Evolutionary conservation across 176 grass and related monocot species (phyloP).

Genomic region (Puccinellia tenuiflora): DNA sequence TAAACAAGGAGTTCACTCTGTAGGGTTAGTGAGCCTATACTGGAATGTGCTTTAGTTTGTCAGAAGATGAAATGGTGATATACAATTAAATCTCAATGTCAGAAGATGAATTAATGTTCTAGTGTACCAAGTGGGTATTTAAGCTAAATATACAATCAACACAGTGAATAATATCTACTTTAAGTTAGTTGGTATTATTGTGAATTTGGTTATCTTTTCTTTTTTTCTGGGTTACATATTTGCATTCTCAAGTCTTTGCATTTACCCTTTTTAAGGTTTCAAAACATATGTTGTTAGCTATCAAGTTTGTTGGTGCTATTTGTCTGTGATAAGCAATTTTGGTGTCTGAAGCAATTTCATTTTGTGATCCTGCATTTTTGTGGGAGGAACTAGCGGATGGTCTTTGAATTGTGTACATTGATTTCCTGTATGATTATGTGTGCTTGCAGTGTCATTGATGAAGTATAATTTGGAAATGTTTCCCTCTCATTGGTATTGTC

Average conservation of each 20-base stretch:
- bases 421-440: neutral
- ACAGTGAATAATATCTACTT: neutral
- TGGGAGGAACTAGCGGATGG: neutral
- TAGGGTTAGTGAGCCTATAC: neutral
- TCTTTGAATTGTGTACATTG: neutral
- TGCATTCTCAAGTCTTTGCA: neutral
- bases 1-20: neutral
- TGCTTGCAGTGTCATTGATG: neutral
- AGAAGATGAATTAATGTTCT: neutral
- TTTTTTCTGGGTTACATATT: neutral
- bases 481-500: neutral
- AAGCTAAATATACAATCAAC: neutral
- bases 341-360: neutral
- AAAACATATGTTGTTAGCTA: neutral
- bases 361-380: neutral
- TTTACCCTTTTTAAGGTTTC: constrained; percentile 3
- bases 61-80: neutral
- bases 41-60: neutral
- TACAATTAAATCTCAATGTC: neutral
- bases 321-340: neutral
- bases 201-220: neutral
- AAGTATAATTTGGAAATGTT: neutral
- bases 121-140: neutral
- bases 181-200: neutral
- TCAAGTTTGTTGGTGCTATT: neutral